Evolutionary conservation across 225 moss, liverwort and hornwort genomes (phyloP), one percentile per base, ranked within the genome.

Genomic region (Sphagnum tenellum): DNA sequence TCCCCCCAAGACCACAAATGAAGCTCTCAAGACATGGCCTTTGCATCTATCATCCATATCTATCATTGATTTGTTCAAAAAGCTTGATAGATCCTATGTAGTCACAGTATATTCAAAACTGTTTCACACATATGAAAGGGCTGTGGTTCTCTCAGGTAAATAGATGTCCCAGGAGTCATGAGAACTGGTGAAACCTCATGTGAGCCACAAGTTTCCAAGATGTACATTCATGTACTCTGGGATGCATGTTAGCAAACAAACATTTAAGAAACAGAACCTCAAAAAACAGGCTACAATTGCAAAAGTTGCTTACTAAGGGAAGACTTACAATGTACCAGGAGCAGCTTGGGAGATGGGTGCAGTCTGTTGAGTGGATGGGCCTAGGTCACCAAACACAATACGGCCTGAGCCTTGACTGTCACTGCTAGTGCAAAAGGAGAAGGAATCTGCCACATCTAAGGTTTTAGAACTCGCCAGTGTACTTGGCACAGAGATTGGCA

Each of bases 361-460:
- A 62, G 70, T 79, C n/a, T 47, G 67, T 54, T 79, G 75, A 5
- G 50, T n/a, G 10, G 64, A 14, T 13, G 82, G 78, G 44, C 96
- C 96, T 69, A 77, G 75, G 12, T 98, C 92, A 13, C 96, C 96
- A 3, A 98, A 98, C 11, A 86, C 85, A 8, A 98, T 62, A 63
- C 79, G 76, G 64, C 96, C 96, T 14, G 76, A 54, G 50, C 72
- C 74, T 29, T 29, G 29, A 29, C 29, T 29, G 47, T 81, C 78
- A 0, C 61, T 12, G 69, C 75, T 76, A 48, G 92, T 79, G 72
- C 96, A 98, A 69, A 93, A 76, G 49, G 81, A 90, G 76, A 98
- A 98, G 10, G 92, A 89, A 66, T 98, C 85, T 55, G 86, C 56
- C 63, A 83, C 56, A 14, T 89, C 92, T 29, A 29, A 29, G 29